Conservation (phyloP, 1,139 yeast genomes). For the Debaryomyces psychrophilus region DNA sequence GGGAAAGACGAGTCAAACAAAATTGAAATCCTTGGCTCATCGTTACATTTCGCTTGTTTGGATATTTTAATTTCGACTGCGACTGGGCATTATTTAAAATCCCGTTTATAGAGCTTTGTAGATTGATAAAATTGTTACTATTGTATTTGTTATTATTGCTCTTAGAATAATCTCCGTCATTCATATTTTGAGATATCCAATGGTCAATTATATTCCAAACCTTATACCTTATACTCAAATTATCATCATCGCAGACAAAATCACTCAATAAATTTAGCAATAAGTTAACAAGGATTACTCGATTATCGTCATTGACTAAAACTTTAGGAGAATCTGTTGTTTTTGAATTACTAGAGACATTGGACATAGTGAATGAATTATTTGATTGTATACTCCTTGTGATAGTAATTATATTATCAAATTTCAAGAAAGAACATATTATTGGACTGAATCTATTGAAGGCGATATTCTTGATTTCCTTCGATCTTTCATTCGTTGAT, state of each 20-base stretch:
- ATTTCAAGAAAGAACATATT: constrained; percentile 40
- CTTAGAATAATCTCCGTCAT: constrained; percentile 12
- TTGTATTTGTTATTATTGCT: constrained; percentile 4
- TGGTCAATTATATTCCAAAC: constrained; percentile 75
- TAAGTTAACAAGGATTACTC: constrained; percentile 40
- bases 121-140: not conserved
- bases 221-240: constrained; percentile 39
- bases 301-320: constrained; percentile 38
- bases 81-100: constrained; percentile 1
- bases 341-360: constrained; percentile 19
- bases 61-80: constrained; percentile 23
- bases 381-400: constrained; percentile 13
- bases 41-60: constrained; percentile 32
- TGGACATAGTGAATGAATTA: not conserved
- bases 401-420: constrained; percentile 42
- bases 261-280: constrained; percentile 48
- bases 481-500: constrained; percentile 27
- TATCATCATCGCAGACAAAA: constrained; percentile 46
- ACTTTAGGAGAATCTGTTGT: constrained; percentile 31
- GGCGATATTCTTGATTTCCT: constrained; percentile 33
- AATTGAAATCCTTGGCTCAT: constrained; percentile 37
- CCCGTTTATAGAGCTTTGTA: not conserved
- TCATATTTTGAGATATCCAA: constrained; percentile 62
- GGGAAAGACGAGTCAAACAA: constrained; percentile 48
- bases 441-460: constrained; percentile 42